Evolutionary conservation across 805 yeast species (phyloP).

Genomic region (Wickerhamiella brachini): DNA sequence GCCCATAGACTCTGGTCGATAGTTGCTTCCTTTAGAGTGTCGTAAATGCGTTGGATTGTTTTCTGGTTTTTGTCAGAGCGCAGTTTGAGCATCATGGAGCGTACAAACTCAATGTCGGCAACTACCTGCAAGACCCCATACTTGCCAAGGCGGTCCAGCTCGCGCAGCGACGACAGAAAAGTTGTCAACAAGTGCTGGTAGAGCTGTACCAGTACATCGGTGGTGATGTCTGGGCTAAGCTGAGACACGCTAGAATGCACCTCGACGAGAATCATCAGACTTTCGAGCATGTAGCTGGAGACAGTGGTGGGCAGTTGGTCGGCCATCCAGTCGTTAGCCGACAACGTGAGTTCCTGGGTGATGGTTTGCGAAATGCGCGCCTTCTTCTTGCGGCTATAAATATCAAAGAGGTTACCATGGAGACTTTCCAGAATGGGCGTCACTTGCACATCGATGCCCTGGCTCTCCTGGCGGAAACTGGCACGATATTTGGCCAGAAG

Average conservation of each 20-base stretch:
- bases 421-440: slow-evolving; percentile 37
- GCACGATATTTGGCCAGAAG: slow-evolving; percentile 18
- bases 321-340: slow-evolving; percentile 36
- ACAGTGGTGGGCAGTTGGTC: slow-evolving; percentile 20
- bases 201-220: slow-evolving; percentile 33
- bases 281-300: slow-evolving; percentile 34
- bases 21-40: slow-evolving; percentile 20
- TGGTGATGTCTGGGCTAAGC: slow-evolving; percentile 35
- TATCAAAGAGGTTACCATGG: slow-evolving; percentile 31
- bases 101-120: slow-evolving; percentile 42
- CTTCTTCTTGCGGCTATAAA: slow-evolving; percentile 35
- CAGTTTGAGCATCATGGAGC: slow-evolving; percentile 22
- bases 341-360: slow-evolving; percentile 30
- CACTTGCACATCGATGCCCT: slow-evolving; percentile 4
- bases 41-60: slow-evolving; percentile 19
- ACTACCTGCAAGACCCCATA: slow-evolving; percentile 38
- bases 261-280: slow-evolving; percentile 34
- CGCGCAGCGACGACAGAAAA: slow-evolving; percentile 30
- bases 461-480: slow-evolving; percentile 4
- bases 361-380: slow-evolving; percentile 38
- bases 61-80: slow-evolving; percentile 16
- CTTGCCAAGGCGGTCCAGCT: slow-evolving; percentile 32
- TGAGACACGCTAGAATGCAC: slow-evolving; percentile 39
- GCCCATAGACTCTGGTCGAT: slow-evolving; percentile 19
- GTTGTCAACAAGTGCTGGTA: slow-evolving; percentile 28